These are phyloP conservation scores for Erythrobasidium yunnanense DNA, from an alignment of 768 basidiomycete species.

Conservation along the genomic window DNA sequence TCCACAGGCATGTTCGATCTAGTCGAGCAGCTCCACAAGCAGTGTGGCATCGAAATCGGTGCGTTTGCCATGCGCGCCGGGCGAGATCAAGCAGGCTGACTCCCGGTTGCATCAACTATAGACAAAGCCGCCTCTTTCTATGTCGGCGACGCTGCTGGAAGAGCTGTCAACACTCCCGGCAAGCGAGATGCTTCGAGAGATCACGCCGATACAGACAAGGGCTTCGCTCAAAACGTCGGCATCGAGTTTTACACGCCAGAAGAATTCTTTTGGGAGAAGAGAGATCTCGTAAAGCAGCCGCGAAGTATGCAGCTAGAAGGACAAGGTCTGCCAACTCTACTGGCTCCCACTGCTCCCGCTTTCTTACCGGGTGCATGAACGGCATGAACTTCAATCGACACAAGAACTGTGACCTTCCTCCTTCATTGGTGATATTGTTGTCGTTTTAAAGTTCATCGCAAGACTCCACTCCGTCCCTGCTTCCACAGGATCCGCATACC, in stretches of 20 bases:
- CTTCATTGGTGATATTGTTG: no score
- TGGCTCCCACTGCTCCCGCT: no score
- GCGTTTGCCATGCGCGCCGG: not conserved
- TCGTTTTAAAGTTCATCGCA: no score
- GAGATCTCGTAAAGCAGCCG: constrained; percentile 8
- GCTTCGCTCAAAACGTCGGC: constrained; percentile 33
- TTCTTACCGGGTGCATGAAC: no score
- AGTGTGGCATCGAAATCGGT: constrained; percentile 35
- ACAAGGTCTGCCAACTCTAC: no score
- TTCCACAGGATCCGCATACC: no score
- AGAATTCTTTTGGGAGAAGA: constrained; percentile 32
- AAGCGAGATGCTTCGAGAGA: constrained; percentile 4
- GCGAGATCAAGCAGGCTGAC: not conserved
- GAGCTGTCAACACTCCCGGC: constrained; percentile 39
- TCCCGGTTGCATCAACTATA: constrained; percentile 6
- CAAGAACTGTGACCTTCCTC: no score
- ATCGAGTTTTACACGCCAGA: constrained; percentile 36
- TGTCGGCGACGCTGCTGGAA: constrained; percentile 46
- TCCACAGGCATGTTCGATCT: constrained; percentile 43
- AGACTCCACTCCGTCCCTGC: no score
- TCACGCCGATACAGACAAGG: constrained; percentile 33
- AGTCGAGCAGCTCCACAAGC: constrained; percentile 35
- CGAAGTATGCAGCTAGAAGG: no score
- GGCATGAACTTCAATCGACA: no score
- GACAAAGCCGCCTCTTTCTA: constrained; percentile 41